Evolutionary conservation across 2,329 filamentous ascomycete genomes (phyloP), one percentile per base, ranked within the genome.

Genomic region (Talaromyces sp.): DNA sequence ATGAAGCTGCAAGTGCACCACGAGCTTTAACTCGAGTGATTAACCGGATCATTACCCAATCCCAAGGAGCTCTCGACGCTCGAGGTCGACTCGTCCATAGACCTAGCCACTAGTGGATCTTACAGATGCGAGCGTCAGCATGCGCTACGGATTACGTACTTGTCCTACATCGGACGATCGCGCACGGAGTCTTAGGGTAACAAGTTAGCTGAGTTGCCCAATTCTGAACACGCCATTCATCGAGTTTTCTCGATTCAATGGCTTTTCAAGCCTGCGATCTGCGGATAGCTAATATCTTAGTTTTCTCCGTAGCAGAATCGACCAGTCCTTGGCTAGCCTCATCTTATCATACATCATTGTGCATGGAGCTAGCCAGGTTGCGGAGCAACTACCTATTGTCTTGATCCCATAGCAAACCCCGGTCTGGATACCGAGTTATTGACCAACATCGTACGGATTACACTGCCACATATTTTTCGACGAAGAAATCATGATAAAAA

Each of bases 291-390:
- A 54, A 54, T 62, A 31, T 31, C 15, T n/a, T 40, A 40, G 34
- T 43, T 15, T 38, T 54, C 47, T 43, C 60, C 47, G 40, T 19
- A 43, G 3, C 13, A 4, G 25, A 43, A 62, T 34, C 29, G 61
- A 25, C 47, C 47, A 31, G 27, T 53, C 34, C 17, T n/a, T 29
- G 34, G 13, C 27, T 22, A 17, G 43, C 4, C 29, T 31, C 34
- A 5, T 34, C 31, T 56, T 36, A 8, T 34, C 36, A 6, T 36
- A 43, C 56, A 59, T 59, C 36, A 59, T 45, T 45, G 15, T 45
- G 56, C 56, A 59, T 45, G 36, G 36, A 40, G 56, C 56, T 59
- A 59, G 56, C 6, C 36, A 10, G 56, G 51, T 63, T 63, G 61
- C 25, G 38, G 51, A 63, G 51, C 34, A 63, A 63, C 56, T 45